Base-by-base conservation (phyloP, 768 basidiomycete species). In the Candolleomyces aberdarensis region DNA sequence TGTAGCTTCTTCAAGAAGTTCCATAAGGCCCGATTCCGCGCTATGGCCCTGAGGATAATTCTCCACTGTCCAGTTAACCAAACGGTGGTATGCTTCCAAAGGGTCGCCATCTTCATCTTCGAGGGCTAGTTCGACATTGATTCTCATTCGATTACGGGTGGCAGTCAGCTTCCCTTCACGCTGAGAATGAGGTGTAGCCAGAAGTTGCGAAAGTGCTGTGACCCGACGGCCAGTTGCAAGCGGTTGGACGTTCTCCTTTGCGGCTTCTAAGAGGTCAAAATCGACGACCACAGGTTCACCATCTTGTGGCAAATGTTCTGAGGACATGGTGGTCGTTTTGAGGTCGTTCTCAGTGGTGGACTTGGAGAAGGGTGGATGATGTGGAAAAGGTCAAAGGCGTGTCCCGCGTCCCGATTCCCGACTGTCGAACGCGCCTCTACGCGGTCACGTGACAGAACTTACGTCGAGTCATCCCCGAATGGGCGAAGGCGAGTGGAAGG, bases 21-120 rank as follows among this genome's bases (percentile, higher is more conserved):
- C 95, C 17, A 98, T 78, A n/a, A 98, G 81, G 36, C 94, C 92
- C 13, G 91, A 94, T 69, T 94, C 90, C 1, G 88, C 88, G 54
- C 88, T 91, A 59, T 92, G 89, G 5, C 95, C 96, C 62, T 97
- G 90, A 0, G 96, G 95, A 70, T 98, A 96, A 72, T 93, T 94
- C 71, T 96, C 94, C 47, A 95, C 76, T 0, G 92, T 95, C 92
- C 96, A 98, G 55, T 90, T 83, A 56, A 98, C 89, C 65, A 98
- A 87, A 62, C 83, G 81, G 67, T 85, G 87, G 67, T 95, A 96
- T 1, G 92, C 89, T 63, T 96, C 94, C 43, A 98, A 78, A 0
- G 92, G 86, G 68, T 94, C 92, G 58, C 84, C 85, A 58, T 90
- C 88, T 49, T 88, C 87, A 41, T 93, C 91, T 40, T 94, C 94